Percentiles rank a stretch among this genome's conserved stretches.
Evolutionary conservation across 352 stramenopile species (phyloP).

Genomic region (Phytophthora ramorum): DNA sequence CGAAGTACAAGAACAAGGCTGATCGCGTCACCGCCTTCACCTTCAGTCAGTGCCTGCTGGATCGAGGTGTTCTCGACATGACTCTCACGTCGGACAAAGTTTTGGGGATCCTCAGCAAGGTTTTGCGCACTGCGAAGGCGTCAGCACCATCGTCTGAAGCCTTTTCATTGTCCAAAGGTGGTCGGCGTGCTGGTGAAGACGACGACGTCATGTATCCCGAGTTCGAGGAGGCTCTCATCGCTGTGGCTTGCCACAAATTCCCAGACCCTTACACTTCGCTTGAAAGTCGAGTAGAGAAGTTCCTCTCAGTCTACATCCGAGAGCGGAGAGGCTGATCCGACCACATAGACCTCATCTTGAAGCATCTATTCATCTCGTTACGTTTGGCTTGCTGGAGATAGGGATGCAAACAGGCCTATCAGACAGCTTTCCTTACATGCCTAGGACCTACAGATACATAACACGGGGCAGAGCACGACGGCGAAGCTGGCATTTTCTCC

Average conservation of each 20-base stretch:
- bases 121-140: constrained; percentile 35
- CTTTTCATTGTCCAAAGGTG: not conserved
- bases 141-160: constrained; percentile 1
- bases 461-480: not conserved
- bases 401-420: constrained; percentile 10
- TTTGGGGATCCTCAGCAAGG: constrained; percentile 60
- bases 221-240: constrained; percentile 77
- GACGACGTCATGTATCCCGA: constrained; percentile 67
- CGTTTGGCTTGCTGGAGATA: constrained; percentile 12
- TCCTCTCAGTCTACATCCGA: constrained; percentile 73
- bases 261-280: constrained; percentile 80
- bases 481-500: not conserved
- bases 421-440: constrained; percentile 26
- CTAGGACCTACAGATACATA: constrained; percentile 33
- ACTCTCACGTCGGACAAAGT: constrained; percentile 71
- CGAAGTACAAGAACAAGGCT: constrained; percentile 44
- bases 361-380: constrained; percentile 28
- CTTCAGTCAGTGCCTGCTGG: constrained; percentile 68
- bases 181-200: constrained; percentile 37
- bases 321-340: constrained; percentile 20
- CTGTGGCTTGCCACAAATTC: constrained; percentile 80
- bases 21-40: constrained; percentile 65
- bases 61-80: constrained; percentile 67
- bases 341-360: constrained; percentile 10
- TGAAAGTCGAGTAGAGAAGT: constrained; percentile 80